Conservation (phyloP, 805 yeast genomes). For the Saturnispora gosingensis region DNA sequence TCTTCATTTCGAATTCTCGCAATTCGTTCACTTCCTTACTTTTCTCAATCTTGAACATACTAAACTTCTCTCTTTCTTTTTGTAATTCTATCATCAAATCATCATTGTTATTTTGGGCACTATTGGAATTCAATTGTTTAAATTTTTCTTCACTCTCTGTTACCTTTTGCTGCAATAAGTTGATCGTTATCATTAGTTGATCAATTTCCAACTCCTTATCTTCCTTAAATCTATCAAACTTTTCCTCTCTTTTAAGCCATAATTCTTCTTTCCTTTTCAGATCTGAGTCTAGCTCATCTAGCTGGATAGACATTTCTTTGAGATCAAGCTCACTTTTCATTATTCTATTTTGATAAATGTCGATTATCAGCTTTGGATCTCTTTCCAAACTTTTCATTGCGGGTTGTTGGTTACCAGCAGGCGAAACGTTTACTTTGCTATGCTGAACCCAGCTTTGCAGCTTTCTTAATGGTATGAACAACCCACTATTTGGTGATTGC, state of each 20-base stretch:
- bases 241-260: slow-evolving; percentile 36
- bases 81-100: slow-evolving; percentile 1
- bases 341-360: slow-evolving; percentile 21
- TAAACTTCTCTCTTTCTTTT: slow-evolving; percentile 3
- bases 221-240: slow-evolving; percentile 36
- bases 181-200: slow-evolving; percentile 51
- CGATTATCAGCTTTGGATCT: not conserved
- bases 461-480: slow-evolving; percentile 57
- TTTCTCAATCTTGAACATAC: slow-evolving; percentile 10
- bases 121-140: not conserved
- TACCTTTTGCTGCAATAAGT: slow-evolving; percentile 44
- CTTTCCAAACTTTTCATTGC: not conserved
- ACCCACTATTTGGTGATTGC: slow-evolving; percentile 54
- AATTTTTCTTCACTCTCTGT: slow-evolving; percentile 38
- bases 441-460: slow-evolving; percentile 12
- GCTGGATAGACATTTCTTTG: slow-evolving; percentile 38
- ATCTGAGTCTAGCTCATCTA: slow-evolving; percentile 39
- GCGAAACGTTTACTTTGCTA: not conserved
- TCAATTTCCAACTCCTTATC: slow-evolving; percentile 45
- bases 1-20: slow-evolving; percentile 14
- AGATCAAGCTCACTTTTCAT: slow-evolving; percentile 37
- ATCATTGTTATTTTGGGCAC: not conserved
- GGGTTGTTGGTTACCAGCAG: not conserved
- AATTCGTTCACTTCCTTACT: slow-evolving; percentile 12
- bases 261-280: slow-evolving; percentile 39